phyloP scores from a whole-genome alignment of 169 alveolate species.

The Cryptosporidium parvum region DNA sequence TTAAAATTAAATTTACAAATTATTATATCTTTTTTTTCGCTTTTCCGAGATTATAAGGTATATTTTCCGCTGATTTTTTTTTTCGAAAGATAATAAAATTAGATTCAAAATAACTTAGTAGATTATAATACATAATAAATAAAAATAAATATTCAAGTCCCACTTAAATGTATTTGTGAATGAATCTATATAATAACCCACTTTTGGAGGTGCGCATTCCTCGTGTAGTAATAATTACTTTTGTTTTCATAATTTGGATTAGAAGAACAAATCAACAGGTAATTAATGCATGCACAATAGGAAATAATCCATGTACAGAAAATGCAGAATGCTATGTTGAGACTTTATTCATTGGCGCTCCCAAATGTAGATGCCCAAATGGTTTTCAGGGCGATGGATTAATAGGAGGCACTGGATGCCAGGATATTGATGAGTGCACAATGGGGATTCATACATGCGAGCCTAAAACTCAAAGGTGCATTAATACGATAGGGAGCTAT shows the following conservation, averaged over 20 bases:
- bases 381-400: constrained; percentile 80
- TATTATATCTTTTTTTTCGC: constrained; percentile 25
- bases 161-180: constrained; percentile 11
- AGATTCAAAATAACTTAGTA: neutral
- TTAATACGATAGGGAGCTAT: constrained; percentile 77
- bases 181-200: constrained; percentile 15
- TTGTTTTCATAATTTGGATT: constrained; percentile 3
- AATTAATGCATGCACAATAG: constrained; percentile 71
- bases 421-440: constrained; percentile 78
- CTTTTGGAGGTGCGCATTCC: neutral
- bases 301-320: constrained; percentile 67
- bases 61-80: constrained; percentile 12
- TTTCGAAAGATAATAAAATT: neutral
- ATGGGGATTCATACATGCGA: constrained; percentile 76
- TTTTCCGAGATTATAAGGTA: constrained; percentile 10
- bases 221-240: neutral
- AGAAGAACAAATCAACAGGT: constrained; percentile 35
- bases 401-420: constrained; percentile 77
- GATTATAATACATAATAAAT: too few species aligned
- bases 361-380: constrained; percentile 77
- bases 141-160: neutral
- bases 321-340: constrained; percentile 74
- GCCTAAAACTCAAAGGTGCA: constrained; percentile 73
- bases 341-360: constrained; percentile 77
- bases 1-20: neutral